Conservation (phyloP, 2,329 filamentous ascomycete genomes). For the Trichoderma aggressivum region DNA sequence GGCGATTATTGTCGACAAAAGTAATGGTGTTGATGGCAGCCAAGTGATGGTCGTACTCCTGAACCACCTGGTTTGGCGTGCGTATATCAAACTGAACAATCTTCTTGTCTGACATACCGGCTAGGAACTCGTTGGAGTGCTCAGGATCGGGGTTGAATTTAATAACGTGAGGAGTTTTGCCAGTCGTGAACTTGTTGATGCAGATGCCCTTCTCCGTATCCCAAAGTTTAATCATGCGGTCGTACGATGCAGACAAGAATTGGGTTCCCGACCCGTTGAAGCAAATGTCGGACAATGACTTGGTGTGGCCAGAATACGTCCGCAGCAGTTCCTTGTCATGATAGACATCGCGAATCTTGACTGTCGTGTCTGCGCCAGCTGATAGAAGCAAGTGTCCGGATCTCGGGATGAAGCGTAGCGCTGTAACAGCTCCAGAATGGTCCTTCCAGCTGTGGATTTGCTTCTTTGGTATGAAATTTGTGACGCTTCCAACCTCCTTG, state of each 20-base stretch:
- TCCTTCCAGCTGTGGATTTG: constrained; percentile 85
- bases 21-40: constrained; percentile 98
- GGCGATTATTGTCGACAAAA: constrained; percentile 88
- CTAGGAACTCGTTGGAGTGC: constrained; percentile 83
- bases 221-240: constrained; percentile 96
- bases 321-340: constrained; percentile 84
- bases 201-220: constrained; percentile 94
- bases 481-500: constrained; percentile 74
- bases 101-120: constrained; percentile 98
- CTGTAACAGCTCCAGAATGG: constrained; percentile 80
- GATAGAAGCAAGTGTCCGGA: constrained; percentile 88
- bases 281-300: constrained; percentile 83
- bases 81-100: constrained; percentile 95
- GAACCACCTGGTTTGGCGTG: constrained; percentile 71
- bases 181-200: constrained; percentile 82
- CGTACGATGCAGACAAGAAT: constrained; percentile 89
- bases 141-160: constrained; percentile 83
- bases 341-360: constrained; percentile 94
- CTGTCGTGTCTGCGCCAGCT: constrained; percentile 82
- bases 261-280: constrained; percentile 80
- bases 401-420: constrained; percentile 81
- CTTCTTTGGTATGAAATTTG: constrained; percentile 95
- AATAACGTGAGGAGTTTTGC: constrained; percentile 92
- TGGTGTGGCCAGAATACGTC: constrained; percentile 86
- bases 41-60: constrained; percentile 97